Evolutionary conservation across 2,329 filamentous ascomycete species (phyloP).

Genomic region (Beauveria rudraprayagi): DNA sequence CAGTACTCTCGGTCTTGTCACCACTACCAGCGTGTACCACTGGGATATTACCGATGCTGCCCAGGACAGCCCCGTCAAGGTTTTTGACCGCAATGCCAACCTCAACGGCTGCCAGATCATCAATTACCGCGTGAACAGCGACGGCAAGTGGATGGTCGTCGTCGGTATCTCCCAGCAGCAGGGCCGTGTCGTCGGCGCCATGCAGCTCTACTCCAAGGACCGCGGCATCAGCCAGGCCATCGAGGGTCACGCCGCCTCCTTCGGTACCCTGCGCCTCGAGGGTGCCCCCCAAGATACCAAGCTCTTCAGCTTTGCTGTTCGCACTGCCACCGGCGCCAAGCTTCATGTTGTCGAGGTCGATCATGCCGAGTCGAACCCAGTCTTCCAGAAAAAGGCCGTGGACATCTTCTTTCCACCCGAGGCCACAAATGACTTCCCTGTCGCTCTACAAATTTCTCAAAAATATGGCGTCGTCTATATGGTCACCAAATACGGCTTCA

Average conservation of each 20-base stretch:
- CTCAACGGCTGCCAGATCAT: conserved; percentile 94
- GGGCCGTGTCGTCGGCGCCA: conserved; percentile 86
- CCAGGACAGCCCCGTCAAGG: conserved; percentile 73
- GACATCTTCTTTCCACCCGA: conserved; percentile 97
- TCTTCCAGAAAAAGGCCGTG: conserved; percentile 90
- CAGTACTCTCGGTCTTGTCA: conserved; percentile 79
- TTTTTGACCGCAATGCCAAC: conserved; percentile 91
- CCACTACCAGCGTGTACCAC: conserved; percentile 85
- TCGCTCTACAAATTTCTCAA: conserved; percentile 92
- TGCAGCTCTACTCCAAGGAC: conserved; percentile 96
- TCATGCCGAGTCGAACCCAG: conserved; percentile 79
- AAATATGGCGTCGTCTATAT: conserved; percentile 97
- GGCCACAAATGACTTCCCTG: conserved; percentile 93
- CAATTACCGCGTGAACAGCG: conserved; percentile 93
- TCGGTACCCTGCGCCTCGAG: conserved; percentile 82
- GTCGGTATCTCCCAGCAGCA: conserved; percentile 92
- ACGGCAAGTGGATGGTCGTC: conserved; percentile 97
- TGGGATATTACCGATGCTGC: conserved; percentile 91
- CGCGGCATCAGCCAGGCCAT: conserved; percentile 96
- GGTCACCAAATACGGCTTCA: conserved; percentile 98
- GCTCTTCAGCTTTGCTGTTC: conserved; percentile 93
- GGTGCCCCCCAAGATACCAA: conserved; percentile 87
- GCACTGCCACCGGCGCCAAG: conserved; percentile 83
- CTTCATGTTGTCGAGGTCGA: conserved; percentile 97
- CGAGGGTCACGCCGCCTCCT: conserved; percentile 92